A percentile compares a stretch with the other conserved stretches of the same genome.
Evolutionary conservation across 1,284 basidiomycete genomes (phyloP).

Genomic region (Cutaneotrichosporon spelunceum): DNA sequence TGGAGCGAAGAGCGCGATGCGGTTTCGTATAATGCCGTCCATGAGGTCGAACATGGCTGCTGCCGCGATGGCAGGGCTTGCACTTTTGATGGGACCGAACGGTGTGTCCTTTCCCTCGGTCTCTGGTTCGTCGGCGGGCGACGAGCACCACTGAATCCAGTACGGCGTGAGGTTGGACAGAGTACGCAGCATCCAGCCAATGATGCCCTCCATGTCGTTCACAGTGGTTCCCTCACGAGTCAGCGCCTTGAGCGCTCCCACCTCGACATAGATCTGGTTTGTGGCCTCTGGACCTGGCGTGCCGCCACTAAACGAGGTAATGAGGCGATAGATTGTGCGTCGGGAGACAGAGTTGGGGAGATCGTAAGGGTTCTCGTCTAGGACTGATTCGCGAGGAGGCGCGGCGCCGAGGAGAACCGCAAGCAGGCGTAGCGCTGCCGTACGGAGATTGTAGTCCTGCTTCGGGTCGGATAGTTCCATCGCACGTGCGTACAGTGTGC

Average conservation of each 20-base stretch:
- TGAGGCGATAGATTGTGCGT: slow-evolving; percentile 33
- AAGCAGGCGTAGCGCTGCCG: slow-evolving; percentile 39
- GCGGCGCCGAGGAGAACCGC: slow-evolving; percentile 35
- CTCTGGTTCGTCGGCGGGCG: background rate
- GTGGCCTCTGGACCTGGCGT: slow-evolving; percentile 18
- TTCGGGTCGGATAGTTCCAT: slow-evolving; percentile 30
- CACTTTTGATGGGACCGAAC: slow-evolving; percentile 32
- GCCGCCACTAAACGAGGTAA: slow-evolving; percentile 25
- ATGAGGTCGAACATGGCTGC: slow-evolving; percentile 40
- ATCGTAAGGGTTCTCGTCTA: slow-evolving; percentile 17
- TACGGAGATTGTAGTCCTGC: slow-evolving; percentile 34
- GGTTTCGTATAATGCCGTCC: slow-evolving; percentile 34
- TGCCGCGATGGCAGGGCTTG: slow-evolving; percentile 29
- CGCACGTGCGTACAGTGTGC: slow-evolving; percentile 33
- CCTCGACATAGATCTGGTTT: slow-evolving; percentile 41
- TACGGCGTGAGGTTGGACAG: slow-evolving; percentile 29
- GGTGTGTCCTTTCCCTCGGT: slow-evolving; percentile 15
- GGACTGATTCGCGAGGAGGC: slow-evolving; percentile 30
- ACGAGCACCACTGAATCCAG: slow-evolving; percentile 37
- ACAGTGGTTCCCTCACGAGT: slow-evolving; percentile 37
- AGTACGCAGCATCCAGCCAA: slow-evolving; percentile 36
- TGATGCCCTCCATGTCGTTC: slow-evolving; percentile 37
- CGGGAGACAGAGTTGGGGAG: slow-evolving; percentile 32
- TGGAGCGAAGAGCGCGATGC: slow-evolving; percentile 42
- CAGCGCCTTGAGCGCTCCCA: slow-evolving; percentile 40